Evolutionary conservation across 129 eudicot species (phyloP), one percentile per base, ranked within the genome.

Genomic region (Flaveria trinervia): DNA sequence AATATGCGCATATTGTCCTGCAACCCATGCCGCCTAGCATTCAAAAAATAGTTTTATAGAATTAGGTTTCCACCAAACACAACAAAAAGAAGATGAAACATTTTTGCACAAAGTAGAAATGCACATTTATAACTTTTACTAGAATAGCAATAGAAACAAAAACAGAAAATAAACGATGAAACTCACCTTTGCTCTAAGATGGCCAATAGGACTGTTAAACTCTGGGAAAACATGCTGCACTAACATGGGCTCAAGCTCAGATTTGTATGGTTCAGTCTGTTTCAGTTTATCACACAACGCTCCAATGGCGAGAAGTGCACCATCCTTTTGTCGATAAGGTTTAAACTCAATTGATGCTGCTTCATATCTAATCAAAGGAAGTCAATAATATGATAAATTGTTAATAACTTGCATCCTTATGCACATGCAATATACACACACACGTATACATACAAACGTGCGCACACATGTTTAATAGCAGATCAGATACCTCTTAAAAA

Each of bases 151-250:
- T n/a, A 45, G 9, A 39, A 13, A 10, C 22, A 23, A 55, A 71
- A 17, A 33, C 5, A 2, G 2, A 23, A 23, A 50, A 75, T 59
- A 39, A 26, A 26, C n/a, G 51, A 20, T 30, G 48, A 23, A 81
- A 72, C 65, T 45, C 28, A 92, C 97, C 97, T 92, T 92, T 65
- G 97, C 96, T 83, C 97, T 77, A 56, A 92, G 88, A 75, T 92
- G 97, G 5, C 97, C 97, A 61, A 86, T 66, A 26, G 96, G 97
- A 86, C 93, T 92, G 65, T 39, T 77, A 73, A 92, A 92, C 80
- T 92, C 97, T 13, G 97, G 90, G 77, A 89, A 92, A 78, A 92
- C 96, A 83, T 92, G 97, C 45, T 89, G 97, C 39, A 89, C 92
- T 66, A 92, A 77, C 97, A 92, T 89, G 22, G 81, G 80, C 77